These are phyloP conservation scores for Eremothecium coryli DNA, from an alignment of 1,139 yeast species.

Conservation along the genomic window DNA sequence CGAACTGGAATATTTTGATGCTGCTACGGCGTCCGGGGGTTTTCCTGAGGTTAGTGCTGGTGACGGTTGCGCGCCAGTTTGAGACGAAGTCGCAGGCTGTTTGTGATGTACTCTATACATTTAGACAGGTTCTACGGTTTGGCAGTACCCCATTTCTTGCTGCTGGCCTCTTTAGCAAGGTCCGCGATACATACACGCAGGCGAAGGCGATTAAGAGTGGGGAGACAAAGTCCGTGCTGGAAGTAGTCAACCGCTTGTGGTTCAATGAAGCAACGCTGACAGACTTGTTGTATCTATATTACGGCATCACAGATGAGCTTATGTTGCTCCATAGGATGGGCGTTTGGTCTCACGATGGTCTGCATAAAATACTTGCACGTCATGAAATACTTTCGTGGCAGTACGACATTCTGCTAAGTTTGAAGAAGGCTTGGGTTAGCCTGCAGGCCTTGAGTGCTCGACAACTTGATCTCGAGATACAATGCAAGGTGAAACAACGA, in stretches of 20 bases:
- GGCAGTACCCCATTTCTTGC: conserved; percentile 63
- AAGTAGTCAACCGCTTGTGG: conserved; percentile 27
- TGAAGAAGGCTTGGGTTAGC: conserved; percentile 40
- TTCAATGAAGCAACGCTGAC: conserved; percentile 38
- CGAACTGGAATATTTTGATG: conserved; percentile 22
- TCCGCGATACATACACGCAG: conserved; percentile 10
- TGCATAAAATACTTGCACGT: conserved; percentile 35
- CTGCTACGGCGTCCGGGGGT: conserved; percentile 18
- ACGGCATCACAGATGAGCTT: conserved; percentile 55
- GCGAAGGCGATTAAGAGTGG: conserved; percentile 7
- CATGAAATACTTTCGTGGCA: conserved; percentile 62
- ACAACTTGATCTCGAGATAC: conserved; percentile 34
- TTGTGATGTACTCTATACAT: conserved; percentile 45
- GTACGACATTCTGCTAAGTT: conserved; percentile 46
- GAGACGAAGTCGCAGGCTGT: conserved; percentile 38
- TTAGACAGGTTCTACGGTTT: conserved; percentile 61
- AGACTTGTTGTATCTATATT: conserved; percentile 47
- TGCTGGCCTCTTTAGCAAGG: conserved; percentile 19
- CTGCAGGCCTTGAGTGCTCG: conserved; percentile 36
- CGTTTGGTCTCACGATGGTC: conserved; percentile 35
- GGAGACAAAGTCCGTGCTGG: conserved; percentile 9
- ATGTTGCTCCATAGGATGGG: conserved; percentile 46
- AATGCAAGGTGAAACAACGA: conserved; percentile 28
- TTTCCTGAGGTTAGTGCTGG: conserved; percentile 13
- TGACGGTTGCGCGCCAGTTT: conserved; percentile 14